phyloP scores from a whole-genome alignment of 2,329 filamentous ascomycete genomes.

The Ophiostoma ulmi region DNA sequence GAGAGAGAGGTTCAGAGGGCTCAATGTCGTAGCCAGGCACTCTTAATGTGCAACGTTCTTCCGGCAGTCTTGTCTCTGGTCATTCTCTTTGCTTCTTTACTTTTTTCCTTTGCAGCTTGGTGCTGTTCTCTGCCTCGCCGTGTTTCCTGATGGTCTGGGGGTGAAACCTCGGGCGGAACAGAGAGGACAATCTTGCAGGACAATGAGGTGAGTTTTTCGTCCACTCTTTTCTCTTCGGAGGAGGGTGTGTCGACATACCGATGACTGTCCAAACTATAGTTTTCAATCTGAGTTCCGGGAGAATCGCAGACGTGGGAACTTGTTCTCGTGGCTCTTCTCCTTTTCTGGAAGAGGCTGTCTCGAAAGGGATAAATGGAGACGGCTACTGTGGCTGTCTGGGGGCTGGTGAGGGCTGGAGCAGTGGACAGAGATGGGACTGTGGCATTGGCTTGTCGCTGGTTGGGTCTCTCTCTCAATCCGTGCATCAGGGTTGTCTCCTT shows the following conservation, averaged over 20 bases:
- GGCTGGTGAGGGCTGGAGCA: not conserved
- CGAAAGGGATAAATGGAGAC: not conserved
- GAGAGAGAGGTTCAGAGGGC: not conserved
- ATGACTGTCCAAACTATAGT: conserved; percentile 34
- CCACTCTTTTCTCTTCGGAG: not conserved
- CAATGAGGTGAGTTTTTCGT: not conserved
- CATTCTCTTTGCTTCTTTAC: not conserved
- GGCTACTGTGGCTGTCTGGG: not conserved
- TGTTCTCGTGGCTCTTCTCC: conserved; percentile 23
- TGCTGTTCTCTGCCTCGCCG: not conserved
- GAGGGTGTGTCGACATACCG: conserved; percentile 18
- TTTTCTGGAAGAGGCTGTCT: conserved; percentile 9
- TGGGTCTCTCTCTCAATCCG: not conserved
- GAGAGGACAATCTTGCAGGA: conserved; percentile 14
- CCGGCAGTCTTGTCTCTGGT: not conserved
- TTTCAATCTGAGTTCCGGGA: conserved; percentile 39
- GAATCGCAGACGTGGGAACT: conserved; percentile 24
- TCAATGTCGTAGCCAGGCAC: not conserved
- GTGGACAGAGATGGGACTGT: not conserved
- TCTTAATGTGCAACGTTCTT: not conserved
- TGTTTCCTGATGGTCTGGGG: not conserved
- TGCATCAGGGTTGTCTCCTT: not conserved
- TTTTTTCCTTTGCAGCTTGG: not conserved
- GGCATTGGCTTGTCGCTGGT: not conserved
- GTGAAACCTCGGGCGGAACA: conserved; percentile 12